Conservation (phyloP, 148 eudicot genomes). For the Silene conica region DNA sequence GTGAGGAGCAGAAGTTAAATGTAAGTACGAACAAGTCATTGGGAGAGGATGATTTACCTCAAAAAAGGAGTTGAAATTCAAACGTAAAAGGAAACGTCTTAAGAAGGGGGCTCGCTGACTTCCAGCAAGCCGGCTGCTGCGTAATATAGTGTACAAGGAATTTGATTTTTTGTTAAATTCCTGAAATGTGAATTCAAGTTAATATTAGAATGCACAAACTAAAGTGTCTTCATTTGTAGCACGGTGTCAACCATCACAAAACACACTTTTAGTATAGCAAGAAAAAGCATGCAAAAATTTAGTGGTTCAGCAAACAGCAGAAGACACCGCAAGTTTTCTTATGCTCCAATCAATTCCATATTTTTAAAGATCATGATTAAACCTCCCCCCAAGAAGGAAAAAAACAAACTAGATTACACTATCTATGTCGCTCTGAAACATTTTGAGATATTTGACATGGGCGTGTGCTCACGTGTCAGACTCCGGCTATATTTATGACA, state of each 20-base stretch:
- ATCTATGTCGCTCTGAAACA: neutral
- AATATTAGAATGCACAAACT: neutral
- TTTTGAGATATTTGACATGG: neutral
- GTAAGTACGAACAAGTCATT: neutral
- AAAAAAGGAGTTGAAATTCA: conserved; percentile 90
- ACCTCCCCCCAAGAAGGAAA: too few relatives aligned
- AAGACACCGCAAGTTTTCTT: neutral
- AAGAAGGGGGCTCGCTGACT: conserved; percentile 98
- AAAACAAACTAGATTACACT: neutral
- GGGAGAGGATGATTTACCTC: conserved; percentile 50
- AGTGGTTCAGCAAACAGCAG: neutral
- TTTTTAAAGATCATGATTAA: neutral
- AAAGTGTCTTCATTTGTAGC: too few relatives aligned
- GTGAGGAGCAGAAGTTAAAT: neutral
- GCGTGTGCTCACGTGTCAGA: neutral
- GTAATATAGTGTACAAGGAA: conserved; percentile 88
- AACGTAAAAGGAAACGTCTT: conserved; percentile 92
- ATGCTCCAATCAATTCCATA: neutral
- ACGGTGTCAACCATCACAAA: too few relatives aligned
- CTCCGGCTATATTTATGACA: neutral
- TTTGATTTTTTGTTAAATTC: conserved; percentile 94
- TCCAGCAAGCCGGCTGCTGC: conserved; percentile 97
- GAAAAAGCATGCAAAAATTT: neutral
- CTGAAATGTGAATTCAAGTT: conserved; percentile 34
- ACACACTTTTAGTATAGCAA: neutral